Evolutionary conservation across 2,329 filamentous ascomycete species (phyloP), one percentile per base, ranked within the genome.

Genomic region (Fonsecaea multimorphosa): DNA sequence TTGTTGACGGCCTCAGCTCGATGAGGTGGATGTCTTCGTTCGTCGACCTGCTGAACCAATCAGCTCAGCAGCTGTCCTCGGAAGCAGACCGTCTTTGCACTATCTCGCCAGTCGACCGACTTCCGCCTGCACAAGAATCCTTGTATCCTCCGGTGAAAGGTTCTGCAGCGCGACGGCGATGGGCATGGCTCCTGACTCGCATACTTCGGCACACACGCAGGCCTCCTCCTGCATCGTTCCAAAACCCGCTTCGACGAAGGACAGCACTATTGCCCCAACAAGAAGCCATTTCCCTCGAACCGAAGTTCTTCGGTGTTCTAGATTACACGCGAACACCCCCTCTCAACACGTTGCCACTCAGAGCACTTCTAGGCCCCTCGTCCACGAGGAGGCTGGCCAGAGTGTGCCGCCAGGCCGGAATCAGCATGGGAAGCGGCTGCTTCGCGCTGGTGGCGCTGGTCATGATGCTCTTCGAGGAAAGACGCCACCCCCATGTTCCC

Each of bases 401-500:
- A 4, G 58, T 72, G 32, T 72, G 70, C 54, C 67, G 68, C 8
- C 29, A 63, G 31, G 68, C 67, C 4, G 19, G 59, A 16, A 68
- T 72, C 36, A 68, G 65, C 29, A 61, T 72, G 2, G 70, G 70
- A 12, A 68, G 66, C 32, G 70, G 70, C 6, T 65, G 62, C 49
- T 72, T 72, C 49, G 66, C 70, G 5, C 56, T 72, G 24, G 70
- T 72, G 3, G 68, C 68, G 1, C 31, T 72, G 51, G 68, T 67
- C 1, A 72, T 72, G 70, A 72, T 72, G 70, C 27, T 63, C 2
- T 60, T 72, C 19, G 63, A 72, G 52, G 70, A 72, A 56, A 32
- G 36, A 27, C 67, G 63, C 46, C 40, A 69, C 58, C 68, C 68
- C 4, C 14, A 67, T 19, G 38, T 69, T 8, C 51, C 68, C 51